Evolutionary conservation across 139 green algal species (phyloP).

Genomic region (Micromonas commoda): DNA sequence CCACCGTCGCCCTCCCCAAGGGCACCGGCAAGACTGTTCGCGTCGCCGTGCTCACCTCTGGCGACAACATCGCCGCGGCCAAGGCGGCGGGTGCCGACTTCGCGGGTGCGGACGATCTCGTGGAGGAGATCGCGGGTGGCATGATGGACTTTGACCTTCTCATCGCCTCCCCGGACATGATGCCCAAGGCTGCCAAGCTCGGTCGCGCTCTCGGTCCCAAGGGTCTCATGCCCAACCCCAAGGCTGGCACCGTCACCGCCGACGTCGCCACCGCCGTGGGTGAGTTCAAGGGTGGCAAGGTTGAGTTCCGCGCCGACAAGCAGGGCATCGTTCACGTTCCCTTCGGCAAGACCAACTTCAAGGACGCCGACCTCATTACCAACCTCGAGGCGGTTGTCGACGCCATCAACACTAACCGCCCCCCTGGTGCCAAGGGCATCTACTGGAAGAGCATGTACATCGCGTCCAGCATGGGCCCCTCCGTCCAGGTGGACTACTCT

Average conservation of each 20-base stretch:
- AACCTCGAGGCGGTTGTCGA: slow-evolving; percentile 80
- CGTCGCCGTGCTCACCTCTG: slow-evolving; percentile 86
- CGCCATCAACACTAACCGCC: slow-evolving; percentile 76
- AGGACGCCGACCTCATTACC: slow-evolving; percentile 65
- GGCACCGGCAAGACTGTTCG: slow-evolving; percentile 90
- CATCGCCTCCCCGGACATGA: slow-evolving; percentile 98
- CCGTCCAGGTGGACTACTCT: slow-evolving; percentile 54
- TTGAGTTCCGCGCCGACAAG: slow-evolving; percentile 98
- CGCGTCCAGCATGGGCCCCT: slow-evolving; percentile 92
- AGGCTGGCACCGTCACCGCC: slow-evolving; percentile 98
- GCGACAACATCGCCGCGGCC: slow-evolving; percentile 67
- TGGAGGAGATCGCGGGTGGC: slow-evolving; percentile 87
- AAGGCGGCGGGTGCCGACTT: slow-evolving; percentile 85
- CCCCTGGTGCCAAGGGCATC: slow-evolving; percentile 85
- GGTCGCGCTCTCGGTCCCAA: slow-evolving; percentile 85
- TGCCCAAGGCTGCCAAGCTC: slow-evolving; percentile 98
- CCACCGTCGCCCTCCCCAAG: slow-evolving; percentile 86
- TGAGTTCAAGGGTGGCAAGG: slow-evolving; percentile 99
- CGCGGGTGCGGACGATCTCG: slow-evolving; percentile 84
- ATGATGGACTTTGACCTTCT: slow-evolving; percentile 99
- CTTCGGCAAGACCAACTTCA: slow-evolving; percentile 87
- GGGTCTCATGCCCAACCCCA: slow-evolving; percentile 98
- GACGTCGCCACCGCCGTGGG: slow-evolving; percentile 87
- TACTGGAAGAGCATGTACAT: slow-evolving; percentile 95
- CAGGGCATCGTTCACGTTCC: slow-evolving; percentile 92